phyloP scores from a whole-genome alignment of 345 rosid species.

The Salix dunnii region DNA sequence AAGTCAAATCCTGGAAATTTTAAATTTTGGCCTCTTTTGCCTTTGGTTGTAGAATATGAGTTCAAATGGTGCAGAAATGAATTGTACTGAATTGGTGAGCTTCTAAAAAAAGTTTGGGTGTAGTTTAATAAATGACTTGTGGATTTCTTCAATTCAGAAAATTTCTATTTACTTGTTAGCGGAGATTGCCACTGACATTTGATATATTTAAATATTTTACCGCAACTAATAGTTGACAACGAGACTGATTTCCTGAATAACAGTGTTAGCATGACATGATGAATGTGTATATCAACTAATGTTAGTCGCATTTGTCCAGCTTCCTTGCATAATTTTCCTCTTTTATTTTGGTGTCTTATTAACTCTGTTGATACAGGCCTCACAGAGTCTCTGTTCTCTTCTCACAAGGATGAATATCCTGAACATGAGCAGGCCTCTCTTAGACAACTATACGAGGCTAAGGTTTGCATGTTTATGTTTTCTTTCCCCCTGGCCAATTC shows the following conservation, averaged over 20 bases:
- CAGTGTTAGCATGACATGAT: background rate
- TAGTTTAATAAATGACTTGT: background rate
- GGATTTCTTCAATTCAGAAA: background rate
- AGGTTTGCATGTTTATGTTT: slow-evolving; percentile 41
- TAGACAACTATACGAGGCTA: slow-evolving; percentile 77
- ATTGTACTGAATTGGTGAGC: background rate
- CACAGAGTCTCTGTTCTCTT: slow-evolving; percentile 85
- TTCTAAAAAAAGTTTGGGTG: background rate
- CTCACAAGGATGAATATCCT: slow-evolving; percentile 94
- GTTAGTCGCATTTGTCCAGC: background rate
- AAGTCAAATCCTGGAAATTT: background rate
- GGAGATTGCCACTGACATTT: background rate
- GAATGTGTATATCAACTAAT: background rate
- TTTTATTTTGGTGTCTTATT: background rate
- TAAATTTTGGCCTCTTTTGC: background rate
- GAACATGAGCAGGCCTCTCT: slow-evolving; percentile 95
- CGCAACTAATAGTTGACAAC: background rate
- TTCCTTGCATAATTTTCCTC: background rate
- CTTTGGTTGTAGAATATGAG: background rate
- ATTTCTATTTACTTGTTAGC: background rate
- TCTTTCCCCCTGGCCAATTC: slow-evolving; percentile 14
- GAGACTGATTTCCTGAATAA: background rate
- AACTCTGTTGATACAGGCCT: slow-evolving; percentile 52
- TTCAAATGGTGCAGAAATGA: background rate
- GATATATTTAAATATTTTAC: background rate